Conservation (phyloP, 2,329 filamentous ascomycete species). For the Xylaria sp. region DNA sequence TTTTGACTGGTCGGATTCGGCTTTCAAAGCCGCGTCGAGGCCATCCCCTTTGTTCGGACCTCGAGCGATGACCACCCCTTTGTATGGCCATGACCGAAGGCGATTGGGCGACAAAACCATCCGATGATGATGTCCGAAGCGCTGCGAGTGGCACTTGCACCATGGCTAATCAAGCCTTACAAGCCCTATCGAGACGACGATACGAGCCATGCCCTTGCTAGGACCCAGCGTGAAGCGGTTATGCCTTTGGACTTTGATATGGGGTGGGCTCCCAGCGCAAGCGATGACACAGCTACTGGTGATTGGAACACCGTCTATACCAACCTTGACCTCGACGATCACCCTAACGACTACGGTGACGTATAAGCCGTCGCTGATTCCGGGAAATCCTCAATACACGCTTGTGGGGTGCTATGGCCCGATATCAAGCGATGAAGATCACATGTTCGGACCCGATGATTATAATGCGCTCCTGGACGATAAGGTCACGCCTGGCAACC, state of each 20-base stretch:
- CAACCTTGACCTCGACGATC: conserved; percentile 37
- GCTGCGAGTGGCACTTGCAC: conserved; percentile 19
- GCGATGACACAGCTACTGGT: conserved; percentile 36
- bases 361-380: conserved; percentile 44
- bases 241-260: conserved; percentile 39
- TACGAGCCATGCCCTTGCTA: conserved; percentile 36
- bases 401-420: conserved; percentile 46
- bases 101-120: conserved; percentile 40
- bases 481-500: conserved; percentile 32
- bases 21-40: conserved; percentile 44
- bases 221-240: conserved; percentile 38
- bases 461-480: conserved; percentile 34
- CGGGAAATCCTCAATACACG: conserved; percentile 40
- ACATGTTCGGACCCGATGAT: conserved; percentile 42
- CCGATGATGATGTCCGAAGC: conserved; percentile 22
- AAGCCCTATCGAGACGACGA: conserved; percentile 39
- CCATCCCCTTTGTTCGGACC: conserved; percentile 42
- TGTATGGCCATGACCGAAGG: conserved; percentile 40
- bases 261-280: conserved; percentile 36
- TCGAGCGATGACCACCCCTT: conserved; percentile 40
- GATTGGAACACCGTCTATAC: conserved; percentile 35
- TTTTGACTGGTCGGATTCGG: conserved; percentile 40
- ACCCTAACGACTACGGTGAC: conserved; percentile 47
- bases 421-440: conserved; percentile 26
- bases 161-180: conserved; percentile 38